Base-by-base conservation (phyloP, 1,284 basidiomycete genomes). In the Fistulina hepatica region DNA sequence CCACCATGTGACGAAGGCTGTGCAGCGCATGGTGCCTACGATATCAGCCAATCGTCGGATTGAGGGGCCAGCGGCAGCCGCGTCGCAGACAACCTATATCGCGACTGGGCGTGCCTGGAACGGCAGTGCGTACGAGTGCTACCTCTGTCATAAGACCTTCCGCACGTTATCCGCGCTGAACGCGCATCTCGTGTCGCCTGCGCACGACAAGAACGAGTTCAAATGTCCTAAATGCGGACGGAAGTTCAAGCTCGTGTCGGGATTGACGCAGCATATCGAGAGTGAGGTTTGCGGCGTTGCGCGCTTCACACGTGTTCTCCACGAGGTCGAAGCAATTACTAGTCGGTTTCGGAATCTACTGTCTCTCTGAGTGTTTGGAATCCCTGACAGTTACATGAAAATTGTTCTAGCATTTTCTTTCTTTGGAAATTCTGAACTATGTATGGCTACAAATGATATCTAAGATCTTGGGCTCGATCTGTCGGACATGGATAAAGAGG, bases 191-290 rank as follows among this genome's bases (percentile, higher is more conserved):
- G 58, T 61, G 43, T 65, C 69, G 49, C 61, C 75, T 28, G 51
- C 48, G 23, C 67, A 73, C 48, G 49, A 60, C 49, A 60, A 59
- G n/a, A 64, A 52, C 55, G 58, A 59, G 5, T 69, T 65, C 51
- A 49, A 57, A 20, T 77, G 64, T 47, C 67, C 63, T 2, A 53
- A 48, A 5, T 76, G 72, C 44, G 39, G 37, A 6, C 20, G 36
- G 22, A 48, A 46, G n/a, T 75, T 72, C 46, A 48, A 35, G n/a
- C 56, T 64, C 3, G 53, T 76, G 11, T 73, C 70, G 38, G 67
- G 46, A 3, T 47, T 76, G 33, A 67, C 63, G 34, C 65, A 70
- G 50, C 72, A 76, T 43, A 60, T 76, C 10, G 72, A 75, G 56
- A 76, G 71, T 46, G 65, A 66, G 49, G 54, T 44, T 10, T 76